Evolutionary conservation across 208 protist species (phyloP), one percentile per base, ranked within the genome.

Genomic region (Acanthamoeba triangularis): DNA sequence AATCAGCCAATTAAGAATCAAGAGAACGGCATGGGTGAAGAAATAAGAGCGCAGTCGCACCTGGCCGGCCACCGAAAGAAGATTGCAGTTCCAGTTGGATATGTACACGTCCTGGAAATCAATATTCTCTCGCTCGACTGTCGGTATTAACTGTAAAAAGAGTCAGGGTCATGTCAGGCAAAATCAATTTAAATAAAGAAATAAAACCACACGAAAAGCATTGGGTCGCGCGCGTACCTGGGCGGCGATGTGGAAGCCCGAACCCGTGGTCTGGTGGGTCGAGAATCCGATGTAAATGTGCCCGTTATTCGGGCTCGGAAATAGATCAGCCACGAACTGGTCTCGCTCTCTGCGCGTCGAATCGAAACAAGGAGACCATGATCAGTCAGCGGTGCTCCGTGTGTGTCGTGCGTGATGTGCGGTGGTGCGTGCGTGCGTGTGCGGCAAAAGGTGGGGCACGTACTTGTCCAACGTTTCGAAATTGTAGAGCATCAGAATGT

Each of bases 251-350:
- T 96, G 96, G 59, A 90, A 96, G 28, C 74, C 74, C 23, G 94
- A 30, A 3, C 96, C 96, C 25, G 96, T 96, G 10, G 96, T 96
- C 35, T 96, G 96, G 30, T 96, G 94, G 3, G 96, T 96, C 23
- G 96, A 82, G 49, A 96, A 96, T 1, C 94, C 95, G 74, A 96
- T 96, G 54, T 93, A 96, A n/a, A 96, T 92, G 37, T 92, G 95
- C 14, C 95, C 95, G 52, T 61, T 76, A n/a, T 61, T 76, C 7
- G 56, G 56, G n/a, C 63, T 76, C 52, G 63, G 63, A 10, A 56
- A 94, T n/a, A 80, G 35, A 25, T 61, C 52, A 33, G 72, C 30
- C 28, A 80, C 52, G 18, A 94, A 63, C 67, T 82, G 33, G 47
- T 54, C 52, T 18, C 28, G 85, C 16, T 30, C 41, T n/a, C 52